phyloP scores from a whole-genome alignment of 257 asterid species.

The Przewalskia tangutica region DNA sequence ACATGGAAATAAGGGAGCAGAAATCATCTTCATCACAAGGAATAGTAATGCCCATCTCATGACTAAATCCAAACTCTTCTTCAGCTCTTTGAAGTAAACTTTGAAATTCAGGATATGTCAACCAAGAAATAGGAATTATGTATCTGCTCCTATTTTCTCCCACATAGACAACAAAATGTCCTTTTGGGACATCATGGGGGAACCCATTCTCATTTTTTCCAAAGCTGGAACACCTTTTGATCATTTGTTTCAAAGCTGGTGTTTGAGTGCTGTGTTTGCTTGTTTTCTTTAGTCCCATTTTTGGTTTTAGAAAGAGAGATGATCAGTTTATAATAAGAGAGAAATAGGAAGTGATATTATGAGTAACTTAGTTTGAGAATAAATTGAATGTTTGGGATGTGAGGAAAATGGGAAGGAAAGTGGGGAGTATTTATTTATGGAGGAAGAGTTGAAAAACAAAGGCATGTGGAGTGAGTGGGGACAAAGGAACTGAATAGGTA shows the following conservation, averaged over 20 bases:
- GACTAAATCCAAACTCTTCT: conserved; percentile 64
- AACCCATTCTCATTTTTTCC: conserved; percentile 29
- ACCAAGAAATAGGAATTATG: conserved; percentile 40
- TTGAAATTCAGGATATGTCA: conserved; percentile 43
- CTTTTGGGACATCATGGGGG: conserved; percentile 53
- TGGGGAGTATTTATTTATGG: neutral
- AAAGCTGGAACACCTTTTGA: conserved; percentile 37
- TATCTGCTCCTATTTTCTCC: conserved; percentile 47
- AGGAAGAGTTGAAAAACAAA: conserved; percentile 14
- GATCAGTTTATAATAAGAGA: neutral
- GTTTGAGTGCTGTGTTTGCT: conserved; percentile 20
- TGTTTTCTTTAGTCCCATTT: conserved; percentile 30
- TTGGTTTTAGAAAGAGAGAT: neutral
- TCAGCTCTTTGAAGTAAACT: conserved; percentile 49
- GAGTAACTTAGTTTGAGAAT: neutral
- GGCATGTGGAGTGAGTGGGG: conserved; percentile 52
- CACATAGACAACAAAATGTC: conserved; percentile 66
- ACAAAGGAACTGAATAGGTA: conserved; percentile 30
- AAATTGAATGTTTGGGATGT: neutral
- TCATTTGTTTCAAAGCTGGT: conserved; percentile 24
- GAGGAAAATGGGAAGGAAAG: neutral
- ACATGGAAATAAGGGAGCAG: conserved; percentile 43
- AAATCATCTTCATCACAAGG: conserved; percentile 65
- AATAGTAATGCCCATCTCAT: conserved; percentile 55
- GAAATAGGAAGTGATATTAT: neutral